Base-by-base conservation (phyloP, 345 rosid species). In the Gynandropsis gynandra region DNA sequence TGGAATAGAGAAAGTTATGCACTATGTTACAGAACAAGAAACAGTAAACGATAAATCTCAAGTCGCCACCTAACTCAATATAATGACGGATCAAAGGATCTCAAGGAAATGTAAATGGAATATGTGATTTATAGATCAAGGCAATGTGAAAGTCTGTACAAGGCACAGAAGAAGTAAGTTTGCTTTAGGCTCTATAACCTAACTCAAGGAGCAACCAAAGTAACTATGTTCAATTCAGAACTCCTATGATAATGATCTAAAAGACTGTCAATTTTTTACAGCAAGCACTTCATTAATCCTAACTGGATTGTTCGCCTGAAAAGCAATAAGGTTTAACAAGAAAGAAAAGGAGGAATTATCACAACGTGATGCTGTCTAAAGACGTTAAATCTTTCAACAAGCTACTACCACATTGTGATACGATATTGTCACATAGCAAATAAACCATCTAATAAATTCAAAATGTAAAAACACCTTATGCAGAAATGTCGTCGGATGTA, bases 401-500 rank as follows among this genome's bases (percentile, higher is more conserved):
- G 29, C 29, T 24, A 24, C 29, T 2, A 24, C n/a, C n/a, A 41
- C 3, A 39, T 59, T 42, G 14, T 39, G 12, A 31, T 36, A 31
- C 6, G 54, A 54, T 38, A 17, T 32, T 24, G 38, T 47, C 7
- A 12, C 9, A 1, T 41, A 2, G 36, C 50, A 40, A 48, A 48
- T 33, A 63, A 40, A 34, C 48, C 11, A 42, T 29, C 10, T 47
- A 2, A 56, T 34, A 38, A 21, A 14, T 49, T 43, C 39, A 47
- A 51, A 58, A 19, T 17, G 29, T 52, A 42, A 15, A 67, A 65
- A 66, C 42, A 90, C 98, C 98, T 83, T 87, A 61, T 79, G 82
- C 53, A 80, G 48, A 72, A 80, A 83, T 53, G 72, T 62, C 15
- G 71, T 56, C 46, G 96, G 80, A 59, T 67, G 78, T 62, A 83